A percentile compares a stretch with the other conserved stretches of the same genome.
These are phyloP conservation scores for Cenococcum geophilum DNA, from an alignment of 495 filamentous ascomycete genomes.

Conservation along the genomic window DNA sequence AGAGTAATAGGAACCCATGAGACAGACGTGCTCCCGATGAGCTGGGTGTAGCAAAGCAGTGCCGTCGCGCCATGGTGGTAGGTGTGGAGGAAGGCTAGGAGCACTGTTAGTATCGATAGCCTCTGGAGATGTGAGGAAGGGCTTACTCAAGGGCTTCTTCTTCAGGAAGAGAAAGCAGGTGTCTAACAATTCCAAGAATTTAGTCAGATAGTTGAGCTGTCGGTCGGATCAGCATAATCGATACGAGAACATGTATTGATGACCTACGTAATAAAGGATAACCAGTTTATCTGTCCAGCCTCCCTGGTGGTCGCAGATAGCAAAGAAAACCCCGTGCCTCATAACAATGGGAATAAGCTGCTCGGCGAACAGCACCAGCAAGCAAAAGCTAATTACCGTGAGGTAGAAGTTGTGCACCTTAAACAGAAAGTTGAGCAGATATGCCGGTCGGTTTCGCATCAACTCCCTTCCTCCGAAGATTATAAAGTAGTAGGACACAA, in stretches of 20 bases:
- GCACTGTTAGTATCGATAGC: constrained; percentile 27
- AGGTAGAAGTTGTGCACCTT: constrained; percentile 77
- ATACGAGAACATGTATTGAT: background rate
- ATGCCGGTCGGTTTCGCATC: constrained; percentile 63
- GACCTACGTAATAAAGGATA: constrained; percentile 70
- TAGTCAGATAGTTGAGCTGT: constrained; percentile 80
- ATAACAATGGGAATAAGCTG: constrained; percentile 63
- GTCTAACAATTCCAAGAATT: constrained; percentile 75
- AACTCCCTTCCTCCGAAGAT: constrained; percentile 69
- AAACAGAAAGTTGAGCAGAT: constrained; percentile 63
- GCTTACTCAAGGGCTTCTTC: constrained; percentile 77
- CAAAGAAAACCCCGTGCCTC: constrained; percentile 62
- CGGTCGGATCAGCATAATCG: constrained; percentile 34
- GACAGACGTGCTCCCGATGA: constrained; percentile 70
- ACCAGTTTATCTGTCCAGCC: constrained; percentile 77
- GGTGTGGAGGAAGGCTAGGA: constrained; percentile 72
- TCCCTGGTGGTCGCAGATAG: constrained; percentile 62
- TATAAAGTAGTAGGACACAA: constrained; percentile 65
- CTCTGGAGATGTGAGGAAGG: background rate
- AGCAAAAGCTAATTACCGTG: constrained; percentile 59
- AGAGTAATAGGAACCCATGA: constrained; percentile 72
- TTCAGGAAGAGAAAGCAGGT: constrained; percentile 78
- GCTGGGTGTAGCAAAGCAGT: constrained; percentile 79
- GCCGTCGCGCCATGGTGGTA: constrained; percentile 82
- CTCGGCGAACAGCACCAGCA: constrained; percentile 67